Conservation (phyloP, 495 filamentous ascomycete genomes). For the Neurospora sp. region DNA sequence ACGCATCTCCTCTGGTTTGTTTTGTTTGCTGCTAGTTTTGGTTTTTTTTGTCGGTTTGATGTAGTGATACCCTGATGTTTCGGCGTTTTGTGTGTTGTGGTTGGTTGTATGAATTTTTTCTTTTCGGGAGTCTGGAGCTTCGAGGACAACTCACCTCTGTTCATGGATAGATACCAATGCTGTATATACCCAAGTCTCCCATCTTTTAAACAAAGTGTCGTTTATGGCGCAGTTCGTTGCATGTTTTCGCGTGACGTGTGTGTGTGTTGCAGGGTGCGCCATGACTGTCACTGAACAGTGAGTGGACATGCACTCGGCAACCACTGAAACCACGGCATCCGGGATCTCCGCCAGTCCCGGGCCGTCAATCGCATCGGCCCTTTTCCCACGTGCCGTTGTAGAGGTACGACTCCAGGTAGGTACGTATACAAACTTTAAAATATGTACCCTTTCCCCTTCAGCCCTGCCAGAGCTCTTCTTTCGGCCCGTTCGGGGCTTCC, state of each 20-base stretch:
- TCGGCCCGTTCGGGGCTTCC: not conserved
- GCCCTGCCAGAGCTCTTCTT: not conserved
- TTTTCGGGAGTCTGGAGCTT: not conserved
- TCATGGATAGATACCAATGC: not conserved
- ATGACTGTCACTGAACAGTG: not conserved
- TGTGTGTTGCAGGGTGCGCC: not conserved
- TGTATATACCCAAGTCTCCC: not conserved
- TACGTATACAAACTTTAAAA: not conserved
- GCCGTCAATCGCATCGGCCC: not conserved
- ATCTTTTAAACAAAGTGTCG: not conserved
- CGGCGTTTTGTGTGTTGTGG: not conserved
- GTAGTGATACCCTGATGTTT: not conserved
- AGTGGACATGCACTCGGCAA: not conserved
- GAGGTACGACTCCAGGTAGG: not conserved
- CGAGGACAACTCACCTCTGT: not conserved
- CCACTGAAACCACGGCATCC: not conserved
- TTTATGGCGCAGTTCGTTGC: not conserved
- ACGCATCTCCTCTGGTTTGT: not conserved
- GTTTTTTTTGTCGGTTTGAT: not conserved
- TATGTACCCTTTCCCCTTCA: not conserved
- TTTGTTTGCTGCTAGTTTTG: not conserved
- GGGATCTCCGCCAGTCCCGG: not conserved
- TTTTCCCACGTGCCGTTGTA: not conserved
- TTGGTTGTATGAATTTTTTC: not conserved
- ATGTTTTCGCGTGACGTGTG: not conserved